Base-by-base conservation (phyloP, 2,329 filamentous ascomycete genomes). In the Curvularia sp. region DNA sequence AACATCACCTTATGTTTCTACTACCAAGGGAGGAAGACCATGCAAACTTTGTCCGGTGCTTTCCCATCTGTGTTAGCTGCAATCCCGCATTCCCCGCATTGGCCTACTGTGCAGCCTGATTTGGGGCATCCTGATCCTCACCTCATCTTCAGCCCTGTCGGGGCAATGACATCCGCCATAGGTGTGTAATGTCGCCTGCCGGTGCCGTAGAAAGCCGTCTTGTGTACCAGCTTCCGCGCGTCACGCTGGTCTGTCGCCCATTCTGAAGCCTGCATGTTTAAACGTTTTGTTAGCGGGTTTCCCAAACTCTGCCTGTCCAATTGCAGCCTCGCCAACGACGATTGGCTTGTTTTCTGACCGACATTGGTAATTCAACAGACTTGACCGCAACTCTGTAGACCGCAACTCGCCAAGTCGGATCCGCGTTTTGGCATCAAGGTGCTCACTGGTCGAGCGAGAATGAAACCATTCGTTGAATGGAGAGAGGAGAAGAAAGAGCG, bases 101-200 rank as follows among this genome's bases (percentile, higher is more conserved):
- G 43, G 23, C 60, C 42, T 42, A 28, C 34, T 43, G 27, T 19
- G 47, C 53, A 58, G 51, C 56, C 64, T 66, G 53, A 60, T 69
- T 58, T 65, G 65, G 68, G 69, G 63, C 67, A 63, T 21, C 25
- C 48, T 55, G 55, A 53, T 66, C 63, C 50, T 57, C 62, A 54
- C 59, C 64, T 56, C 61, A 59, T 53, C 57, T 28, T 60, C 63
- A 58, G 58, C 53, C 57, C 57, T 6, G 55, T 49, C 53, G 47
- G 57, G 60, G 50, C 53, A 66, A 62, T 63, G 59, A 51, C 66
- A 39, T 59, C 63, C 55, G 53, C 48, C 18, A 54, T 53, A 18
- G 38, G 23, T 41, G 55, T 54, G 52, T 46, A 46, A 59, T 57
- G 45, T 60, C 34, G 52, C 42, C 12, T 55, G 39, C 39, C 57